These are phyloP conservation scores for Herpotrichia juniperi DNA, from an alignment of 2,329 filamentous ascomycete genomes.

Conservation along the genomic window DNA sequence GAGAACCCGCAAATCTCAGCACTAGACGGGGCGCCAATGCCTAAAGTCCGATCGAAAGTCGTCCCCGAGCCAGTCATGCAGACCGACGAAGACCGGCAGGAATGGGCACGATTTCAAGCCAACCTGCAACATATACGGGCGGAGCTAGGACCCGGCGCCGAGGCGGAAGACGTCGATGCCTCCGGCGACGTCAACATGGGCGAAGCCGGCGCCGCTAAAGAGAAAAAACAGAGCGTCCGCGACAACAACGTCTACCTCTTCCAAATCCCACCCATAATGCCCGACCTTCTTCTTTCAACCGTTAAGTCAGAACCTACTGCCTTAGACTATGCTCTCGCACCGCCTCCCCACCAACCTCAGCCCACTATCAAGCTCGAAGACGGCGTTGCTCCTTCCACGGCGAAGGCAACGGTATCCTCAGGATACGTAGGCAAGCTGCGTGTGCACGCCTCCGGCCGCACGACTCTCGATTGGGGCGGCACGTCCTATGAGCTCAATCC, in stretches of 20 bases:
- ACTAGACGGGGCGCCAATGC: slow-evolving; percentile 40
- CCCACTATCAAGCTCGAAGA: slow-evolving; percentile 40
- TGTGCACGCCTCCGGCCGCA: slow-evolving; percentile 66
- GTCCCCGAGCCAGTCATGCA: slow-evolving; percentile 51
- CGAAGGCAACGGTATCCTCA: slow-evolving; percentile 50
- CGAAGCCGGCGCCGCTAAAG: slow-evolving; percentile 24
- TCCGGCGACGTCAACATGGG: slow-evolving; percentile 51
- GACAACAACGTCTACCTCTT: slow-evolving; percentile 66
- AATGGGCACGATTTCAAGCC: slow-evolving; percentile 56
- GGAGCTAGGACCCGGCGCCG: slow-evolving; percentile 53
- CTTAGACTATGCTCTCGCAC: too few species aligned
- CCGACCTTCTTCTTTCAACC: slow-evolving; percentile 56
- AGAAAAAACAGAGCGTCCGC: slow-evolving; percentile 42
- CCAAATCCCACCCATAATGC: slow-evolving; percentile 68
- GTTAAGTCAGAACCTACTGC: slow-evolving; percentile 28
- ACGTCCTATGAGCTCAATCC: slow-evolving; percentile 63
- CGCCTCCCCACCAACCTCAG: not conserved
- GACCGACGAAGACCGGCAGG: slow-evolving; percentile 59
- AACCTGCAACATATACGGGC: slow-evolving; percentile 54
- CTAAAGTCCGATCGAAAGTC: slow-evolving; percentile 23
- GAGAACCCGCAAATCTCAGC: slow-evolving; percentile 37
- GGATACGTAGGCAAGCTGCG: slow-evolving; percentile 66
- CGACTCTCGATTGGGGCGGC: slow-evolving; percentile 68
- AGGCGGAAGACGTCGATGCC: slow-evolving; percentile 34
- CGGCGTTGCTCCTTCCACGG: slow-evolving; percentile 22